Conservation (phyloP, 1,284 basidiomycete species). For the Erythrobasidium hasegawianum region DNA sequence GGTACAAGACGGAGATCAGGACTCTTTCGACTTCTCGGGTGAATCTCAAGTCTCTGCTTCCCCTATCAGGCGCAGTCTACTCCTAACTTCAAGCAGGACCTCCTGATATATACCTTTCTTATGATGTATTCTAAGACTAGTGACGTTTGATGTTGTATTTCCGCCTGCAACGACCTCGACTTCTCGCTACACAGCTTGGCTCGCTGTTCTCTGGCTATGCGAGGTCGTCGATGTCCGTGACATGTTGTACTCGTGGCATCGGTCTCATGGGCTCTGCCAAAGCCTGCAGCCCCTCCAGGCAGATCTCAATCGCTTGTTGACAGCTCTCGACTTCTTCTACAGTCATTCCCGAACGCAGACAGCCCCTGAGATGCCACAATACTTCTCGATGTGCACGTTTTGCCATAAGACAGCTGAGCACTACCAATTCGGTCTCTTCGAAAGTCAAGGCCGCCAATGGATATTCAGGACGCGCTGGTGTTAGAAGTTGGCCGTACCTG, state of each 20-base stretch:
- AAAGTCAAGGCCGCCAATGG: constrained; percentile 17
- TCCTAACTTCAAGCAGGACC: no score
- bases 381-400: constrained; percentile 25
- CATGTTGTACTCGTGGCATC: constrained; percentile 29
- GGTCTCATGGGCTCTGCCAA: background rate
- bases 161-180: no score
- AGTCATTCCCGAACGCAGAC: constrained; percentile 24
- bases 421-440: constrained; percentile 25
- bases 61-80: no score
- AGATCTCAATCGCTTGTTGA: constrained; percentile 30
- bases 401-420: constrained; percentile 28
- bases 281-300: constrained; percentile 16
- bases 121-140: no score
- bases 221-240: constrained; percentile 12
- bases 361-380: constrained; percentile 32
- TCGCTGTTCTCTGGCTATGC: no score
- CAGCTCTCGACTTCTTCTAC: constrained; percentile 26
- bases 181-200: no score
- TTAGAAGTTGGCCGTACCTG: constrained; percentile 26
- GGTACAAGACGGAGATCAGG: no score
- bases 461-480: constrained; percentile 20
- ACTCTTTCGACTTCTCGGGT: no score
- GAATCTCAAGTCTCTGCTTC: no score
- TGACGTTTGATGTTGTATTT: no score
- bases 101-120: no score